A percentile compares a stretch with the other conserved stretches of the same genome.
These are phyloP conservation scores for Zygosaccharomyces sapae DNA, from an alignment of 1,139 yeast genomes.

Conservation along the genomic window DNA sequence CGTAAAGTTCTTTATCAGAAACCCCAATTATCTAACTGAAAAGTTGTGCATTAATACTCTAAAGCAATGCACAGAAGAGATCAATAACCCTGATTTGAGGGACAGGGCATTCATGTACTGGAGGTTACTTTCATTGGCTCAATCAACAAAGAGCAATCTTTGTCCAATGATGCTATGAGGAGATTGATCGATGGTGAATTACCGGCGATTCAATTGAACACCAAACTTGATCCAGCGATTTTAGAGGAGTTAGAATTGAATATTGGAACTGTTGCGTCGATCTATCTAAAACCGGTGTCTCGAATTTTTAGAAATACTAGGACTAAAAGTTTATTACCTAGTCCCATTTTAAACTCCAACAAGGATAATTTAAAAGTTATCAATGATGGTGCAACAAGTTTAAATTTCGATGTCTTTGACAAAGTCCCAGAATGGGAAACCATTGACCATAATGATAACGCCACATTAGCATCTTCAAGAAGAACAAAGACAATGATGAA, in stretches of 20 bases:
- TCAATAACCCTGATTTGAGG: conserved; percentile 75
- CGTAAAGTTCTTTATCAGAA: conserved; percentile 60
- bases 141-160: conserved; percentile 11
- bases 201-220: conserved; percentile 68
- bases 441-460: conserved; percentile 12
- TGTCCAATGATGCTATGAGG: conserved; percentile 34
- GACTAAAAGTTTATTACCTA: conserved; percentile 48
- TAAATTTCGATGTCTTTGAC: conserved; percentile 11
- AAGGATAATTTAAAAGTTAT: conserved; percentile 20
- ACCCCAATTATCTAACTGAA: conserved; percentile 53
- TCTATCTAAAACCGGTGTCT: conserved; percentile 76
- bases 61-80: conserved; percentile 70
- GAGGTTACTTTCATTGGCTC: conserved; percentile 60
- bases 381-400: conserved; percentile 9
- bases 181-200: conserved; percentile 55
- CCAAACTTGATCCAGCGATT: conserved; percentile 62
- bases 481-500: conserved; percentile 34
- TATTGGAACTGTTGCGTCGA: conserved; percentile 78
- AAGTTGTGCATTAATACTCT: conserved; percentile 54
- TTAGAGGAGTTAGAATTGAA: conserved; percentile 78
- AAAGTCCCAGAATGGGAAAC: conserved; percentile 16
- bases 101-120: conserved; percentile 85
- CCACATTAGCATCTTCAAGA: conserved; percentile 5
- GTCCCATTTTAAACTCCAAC: conserved; percentile 53
- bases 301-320: conserved; percentile 72